Conservation (phyloP, 371 early-diverging fungal species). For the Batrachochytrium dendrobatidis region DNA sequence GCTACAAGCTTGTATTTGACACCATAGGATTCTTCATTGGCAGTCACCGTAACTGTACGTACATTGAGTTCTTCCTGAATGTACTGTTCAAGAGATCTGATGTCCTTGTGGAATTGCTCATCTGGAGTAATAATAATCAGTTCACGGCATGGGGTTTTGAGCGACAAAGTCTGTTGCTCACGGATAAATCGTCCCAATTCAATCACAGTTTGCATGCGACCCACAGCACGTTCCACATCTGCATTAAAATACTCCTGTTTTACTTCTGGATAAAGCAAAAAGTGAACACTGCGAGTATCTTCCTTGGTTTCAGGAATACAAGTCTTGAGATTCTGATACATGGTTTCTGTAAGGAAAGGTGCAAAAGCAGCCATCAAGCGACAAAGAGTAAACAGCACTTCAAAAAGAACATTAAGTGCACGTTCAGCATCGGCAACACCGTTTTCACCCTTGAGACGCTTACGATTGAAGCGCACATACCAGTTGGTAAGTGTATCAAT, state of each 20-base stretch:
- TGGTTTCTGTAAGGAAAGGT: constrained; percentile 97
- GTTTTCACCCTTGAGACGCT: constrained; percentile 92
- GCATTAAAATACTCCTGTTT: constrained; percentile 93
- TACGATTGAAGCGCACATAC: constrained; percentile 99
- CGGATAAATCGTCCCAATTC: constrained; percentile 93
- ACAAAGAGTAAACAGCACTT: constrained; percentile 88
- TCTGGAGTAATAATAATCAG: constrained; percentile 87
- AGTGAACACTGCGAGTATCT: constrained; percentile 87
- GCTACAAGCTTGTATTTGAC: constrained; percentile 87
- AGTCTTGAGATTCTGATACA: constrained; percentile 88
- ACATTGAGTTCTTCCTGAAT: constrained; percentile 94
- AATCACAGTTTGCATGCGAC: constrained; percentile 95
- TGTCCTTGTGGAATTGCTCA: constrained; percentile 80
- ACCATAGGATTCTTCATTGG: constrained; percentile 86
- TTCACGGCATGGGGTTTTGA: constrained; percentile 97
- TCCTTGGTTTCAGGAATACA: constrained; percentile 57
- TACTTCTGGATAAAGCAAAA: constrained; percentile 85
- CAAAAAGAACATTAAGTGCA: constrained; percentile 88
- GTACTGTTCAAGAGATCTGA: constrained; percentile 72
- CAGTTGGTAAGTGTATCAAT: constrained; percentile 98
- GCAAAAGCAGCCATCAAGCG: constrained; percentile 98
- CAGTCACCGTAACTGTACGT: constrained; percentile 73
- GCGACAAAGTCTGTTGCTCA: constrained; percentile 87
- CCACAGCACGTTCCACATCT: constrained; percentile 88
- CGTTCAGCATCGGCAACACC: constrained; percentile 75